Conservation (phyloP, 2,329 filamentous ascomycete genomes). For the Aureobasidium lini region DNA sequence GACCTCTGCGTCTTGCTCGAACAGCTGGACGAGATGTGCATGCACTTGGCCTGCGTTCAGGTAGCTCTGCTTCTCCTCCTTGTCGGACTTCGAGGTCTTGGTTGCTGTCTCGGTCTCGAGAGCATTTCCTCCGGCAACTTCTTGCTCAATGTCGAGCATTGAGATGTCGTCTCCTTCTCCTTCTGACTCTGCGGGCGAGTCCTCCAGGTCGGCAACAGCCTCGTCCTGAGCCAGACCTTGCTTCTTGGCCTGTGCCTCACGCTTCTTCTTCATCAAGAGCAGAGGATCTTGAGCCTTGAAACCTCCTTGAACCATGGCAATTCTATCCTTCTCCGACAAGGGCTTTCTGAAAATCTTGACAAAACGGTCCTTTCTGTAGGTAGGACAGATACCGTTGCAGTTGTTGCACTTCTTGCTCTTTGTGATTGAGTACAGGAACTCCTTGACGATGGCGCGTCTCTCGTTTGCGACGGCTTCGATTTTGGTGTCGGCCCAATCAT, state of each 20-base stretch:
- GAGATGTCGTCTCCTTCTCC: constrained; percentile 26
- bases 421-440: constrained; percentile 69
- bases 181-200: constrained; percentile 37
- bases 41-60: constrained; percentile 78
- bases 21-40: constrained; percentile 68
- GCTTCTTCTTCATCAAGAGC: constrained; percentile 46
- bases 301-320: constrained; percentile 64
- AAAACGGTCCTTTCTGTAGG: constrained; percentile 80
- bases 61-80: constrained; percentile 55
- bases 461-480: constrained; percentile 77
- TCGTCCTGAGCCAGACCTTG: constrained; percentile 54
- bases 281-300: constrained; percentile 66
- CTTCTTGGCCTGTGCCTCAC: constrained; percentile 39
- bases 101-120: constrained; percentile 40
- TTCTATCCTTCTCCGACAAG: constrained; percentile 64
- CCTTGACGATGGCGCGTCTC: constrained; percentile 67
- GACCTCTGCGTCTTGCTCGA: constrained; percentile 80
- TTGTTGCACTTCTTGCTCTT: constrained; percentile 62
- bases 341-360: constrained; percentile 91
- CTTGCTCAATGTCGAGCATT: constrained; percentile 34
- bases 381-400: constrained; percentile 65
- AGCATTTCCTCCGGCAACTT: constrained; percentile 42
- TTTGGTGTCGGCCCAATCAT: constrained; percentile 52
- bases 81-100: constrained; percentile 19
- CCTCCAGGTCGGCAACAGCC: constrained; percentile 59